phyloP scores from a whole-genome alignment of 2,329 filamentous ascomycete genomes.

The Apiospora pterosperma region DNA sequence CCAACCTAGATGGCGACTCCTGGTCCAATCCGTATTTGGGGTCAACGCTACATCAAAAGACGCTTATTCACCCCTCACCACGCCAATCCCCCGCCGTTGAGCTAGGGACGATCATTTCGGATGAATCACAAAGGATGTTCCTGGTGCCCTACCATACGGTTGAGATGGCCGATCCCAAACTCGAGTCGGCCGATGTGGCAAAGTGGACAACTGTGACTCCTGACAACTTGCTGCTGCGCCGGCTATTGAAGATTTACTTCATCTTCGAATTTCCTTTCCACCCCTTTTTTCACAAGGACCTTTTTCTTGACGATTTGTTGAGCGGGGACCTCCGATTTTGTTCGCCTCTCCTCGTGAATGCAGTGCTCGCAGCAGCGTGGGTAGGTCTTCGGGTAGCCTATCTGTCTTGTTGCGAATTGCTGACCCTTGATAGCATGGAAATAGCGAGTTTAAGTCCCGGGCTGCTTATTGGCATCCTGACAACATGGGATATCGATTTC shows the following conservation, averaged over 20 bases:
- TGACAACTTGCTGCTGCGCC: constrained; percentile 22
- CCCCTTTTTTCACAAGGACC: constrained; percentile 11
- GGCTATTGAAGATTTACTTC: constrained; percentile 9
- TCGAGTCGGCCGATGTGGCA: constrained; percentile 18
- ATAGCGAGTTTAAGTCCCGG: constrained; percentile 22
- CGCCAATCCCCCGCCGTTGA: constrained; percentile 4
- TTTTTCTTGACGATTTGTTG: constrained; percentile 11
- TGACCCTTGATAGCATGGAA: constrained; percentile 24
- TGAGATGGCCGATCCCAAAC: constrained; percentile 18
- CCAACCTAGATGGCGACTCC: constrained; percentile 4
- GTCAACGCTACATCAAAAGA: constrained; percentile 14
- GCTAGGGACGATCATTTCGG: not conserved
- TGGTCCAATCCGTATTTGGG: constrained; percentile 17
- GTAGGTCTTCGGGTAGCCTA: constrained; percentile 14
- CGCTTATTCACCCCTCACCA: constrained; percentile 2
- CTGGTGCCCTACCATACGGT: constrained; percentile 21
- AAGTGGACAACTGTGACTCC: constrained; percentile 23
- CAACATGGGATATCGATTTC: constrained; percentile 31
- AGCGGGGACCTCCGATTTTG: constrained; percentile 10
- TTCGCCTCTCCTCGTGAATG: constrained; percentile 12
- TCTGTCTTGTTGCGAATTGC: not conserved
- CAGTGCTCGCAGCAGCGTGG: constrained; percentile 23
- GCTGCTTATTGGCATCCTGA: constrained; percentile 33
- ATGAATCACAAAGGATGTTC: constrained; percentile 16
- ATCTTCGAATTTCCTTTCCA: constrained; percentile 10